Evolutionary conservation across 2,329 filamentous ascomycete species (phyloP).

Genomic region (Colletotrichum karsti): DNA sequence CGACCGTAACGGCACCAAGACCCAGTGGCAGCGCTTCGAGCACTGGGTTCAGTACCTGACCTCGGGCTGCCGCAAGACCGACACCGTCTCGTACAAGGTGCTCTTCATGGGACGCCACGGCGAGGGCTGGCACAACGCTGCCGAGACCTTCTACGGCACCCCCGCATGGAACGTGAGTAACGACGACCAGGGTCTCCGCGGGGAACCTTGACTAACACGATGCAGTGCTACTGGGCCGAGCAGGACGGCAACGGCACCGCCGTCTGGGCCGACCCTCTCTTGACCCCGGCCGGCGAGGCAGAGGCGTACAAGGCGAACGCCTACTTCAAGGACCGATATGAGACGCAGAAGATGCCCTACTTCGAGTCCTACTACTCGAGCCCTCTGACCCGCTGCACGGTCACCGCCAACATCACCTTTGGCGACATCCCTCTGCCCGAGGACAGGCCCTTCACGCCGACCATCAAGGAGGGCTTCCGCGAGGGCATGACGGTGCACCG

Average conservation of each 20-base stretch:
- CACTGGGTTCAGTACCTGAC: slow-evolving; percentile 66
- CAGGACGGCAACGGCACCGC: slow-evolving; percentile 70
- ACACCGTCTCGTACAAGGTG: slow-evolving; percentile 68
- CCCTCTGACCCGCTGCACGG: slow-evolving; percentile 69
- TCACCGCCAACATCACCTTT: slow-evolving; percentile 72
- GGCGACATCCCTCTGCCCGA: slow-evolving; percentile 58
- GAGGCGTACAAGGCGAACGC: slow-evolving; percentile 66
- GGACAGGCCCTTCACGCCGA: slow-evolving; percentile 61
- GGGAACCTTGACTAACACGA: slow-evolving; percentile 29
- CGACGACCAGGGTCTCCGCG: neutral
- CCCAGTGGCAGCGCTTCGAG: slow-evolving; percentile 72
- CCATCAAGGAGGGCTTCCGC: slow-evolving; percentile 71
- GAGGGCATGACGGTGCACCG: slow-evolving; percentile 75
- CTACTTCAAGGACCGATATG: slow-evolving; percentile 66
- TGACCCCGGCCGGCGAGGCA: slow-evolving; percentile 64
- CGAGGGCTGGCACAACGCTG: slow-evolving; percentile 71
- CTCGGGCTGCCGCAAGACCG: slow-evolving; percentile 41
- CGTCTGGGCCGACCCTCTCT: slow-evolving; percentile 69
- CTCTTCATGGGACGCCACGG: slow-evolving; percentile 76
- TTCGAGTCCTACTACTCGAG: slow-evolving; percentile 73
- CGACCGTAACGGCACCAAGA: slow-evolving; percentile 50
- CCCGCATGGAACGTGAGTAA: slow-evolving; percentile 71
- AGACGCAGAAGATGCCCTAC: slow-evolving; percentile 61
- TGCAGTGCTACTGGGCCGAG: slow-evolving; percentile 71
- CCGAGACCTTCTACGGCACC: slow-evolving; percentile 73